These are phyloP conservation scores for Hemileccinum impolitum DNA, from an alignment of 768 basidiomycete species.

Conservation along the genomic window DNA sequence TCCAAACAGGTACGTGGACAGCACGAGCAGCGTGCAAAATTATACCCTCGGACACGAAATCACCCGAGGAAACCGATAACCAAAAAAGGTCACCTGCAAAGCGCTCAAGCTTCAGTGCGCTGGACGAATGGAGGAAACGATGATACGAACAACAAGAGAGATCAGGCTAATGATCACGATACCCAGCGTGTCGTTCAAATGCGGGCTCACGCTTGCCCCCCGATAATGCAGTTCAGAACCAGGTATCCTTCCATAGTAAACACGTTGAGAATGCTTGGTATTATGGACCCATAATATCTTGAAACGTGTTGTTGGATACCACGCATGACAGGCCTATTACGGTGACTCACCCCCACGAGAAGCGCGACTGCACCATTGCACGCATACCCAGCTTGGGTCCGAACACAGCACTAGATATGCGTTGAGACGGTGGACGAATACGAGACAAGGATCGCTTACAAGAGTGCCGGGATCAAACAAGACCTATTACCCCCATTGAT, in stretches of 20 bases:
- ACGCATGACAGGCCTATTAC: constrained; percentile 10
- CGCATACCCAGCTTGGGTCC: constrained; percentile 55
- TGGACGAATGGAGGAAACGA: neutral
- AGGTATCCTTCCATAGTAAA: constrained; percentile 54
- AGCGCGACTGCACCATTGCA: constrained; percentile 57
- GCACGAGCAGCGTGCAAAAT: constrained; percentile 97
- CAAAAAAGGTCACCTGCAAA: constrained; percentile 57
- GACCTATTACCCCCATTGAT: constrained; percentile 16
- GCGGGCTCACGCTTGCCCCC: constrained; percentile 49
- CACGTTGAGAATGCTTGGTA: constrained; percentile 47
- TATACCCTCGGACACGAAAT: constrained; percentile 99
- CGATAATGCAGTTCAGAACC: constrained; percentile 57
- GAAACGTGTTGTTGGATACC: constrained; percentile 1
- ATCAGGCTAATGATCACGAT: constrained; percentile 34
- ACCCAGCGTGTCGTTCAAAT: constrained; percentile 29
- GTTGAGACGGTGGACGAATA: too few relatives aligned
- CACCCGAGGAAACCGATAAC: constrained; percentile 79
- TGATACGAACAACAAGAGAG: constrained; percentile 26
- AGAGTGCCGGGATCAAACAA: too few relatives aligned
- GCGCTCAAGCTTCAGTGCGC: neutral
- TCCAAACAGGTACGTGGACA: constrained; percentile 91
- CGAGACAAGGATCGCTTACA: too few relatives aligned
- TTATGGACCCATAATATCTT: constrained; percentile 39
- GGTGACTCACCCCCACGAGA: constrained; percentile 44
- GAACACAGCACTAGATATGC: constrained; percentile 40